A percentile compares a stretch with the other conserved stretches of the same genome.
These are phyloP conservation scores for Lobosporangium transversale DNA, from an alignment of 192 early-diverging fungal genomes.

Conservation along the genomic window DNA sequence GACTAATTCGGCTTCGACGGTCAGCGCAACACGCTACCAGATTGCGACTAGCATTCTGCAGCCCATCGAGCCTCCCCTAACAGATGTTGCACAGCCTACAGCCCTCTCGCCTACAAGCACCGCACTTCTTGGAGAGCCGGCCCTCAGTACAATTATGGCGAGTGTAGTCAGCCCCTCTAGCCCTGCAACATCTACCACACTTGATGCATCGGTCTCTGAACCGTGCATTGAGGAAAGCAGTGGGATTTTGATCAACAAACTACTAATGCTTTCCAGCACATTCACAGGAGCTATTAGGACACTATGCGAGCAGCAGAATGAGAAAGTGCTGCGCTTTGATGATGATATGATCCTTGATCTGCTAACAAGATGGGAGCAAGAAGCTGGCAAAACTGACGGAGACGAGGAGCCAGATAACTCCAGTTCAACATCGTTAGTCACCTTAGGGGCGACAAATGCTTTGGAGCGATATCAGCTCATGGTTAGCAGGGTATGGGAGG, in stretches of 20 bases:
- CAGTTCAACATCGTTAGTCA: conserved; percentile 35
- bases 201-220: not conserved
- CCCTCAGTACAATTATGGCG: conserved; percentile 24
- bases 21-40: conserved; percentile 41
- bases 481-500: conserved; percentile 36
- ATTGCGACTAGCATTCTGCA: conserved; percentile 49
- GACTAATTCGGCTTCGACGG: conserved; percentile 36
- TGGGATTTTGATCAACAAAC: conserved; percentile 24
- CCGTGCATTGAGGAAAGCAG: conserved; percentile 19
- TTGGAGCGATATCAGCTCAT: conserved; percentile 42
- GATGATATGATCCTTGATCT: conserved; percentile 41
- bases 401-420: conserved; percentile 4
- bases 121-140: conserved; percentile 25
- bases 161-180: conserved; percentile 1
- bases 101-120: conserved; percentile 14
- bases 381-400: conserved; percentile 15
- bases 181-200: not conserved
- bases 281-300: conserved; percentile 27
- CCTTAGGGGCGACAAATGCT: conserved; percentile 39
- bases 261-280: conserved; percentile 21
- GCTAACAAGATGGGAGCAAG: conserved; percentile 43
- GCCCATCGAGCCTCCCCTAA: conserved; percentile 30
- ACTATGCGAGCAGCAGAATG: conserved; percentile 48
- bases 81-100: conserved; percentile 26
- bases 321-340: conserved; percentile 46